Evolutionary conservation across 1,284 basidiomycete genomes (phyloP).

Genomic region (Singerocomus rubriflavus): DNA sequence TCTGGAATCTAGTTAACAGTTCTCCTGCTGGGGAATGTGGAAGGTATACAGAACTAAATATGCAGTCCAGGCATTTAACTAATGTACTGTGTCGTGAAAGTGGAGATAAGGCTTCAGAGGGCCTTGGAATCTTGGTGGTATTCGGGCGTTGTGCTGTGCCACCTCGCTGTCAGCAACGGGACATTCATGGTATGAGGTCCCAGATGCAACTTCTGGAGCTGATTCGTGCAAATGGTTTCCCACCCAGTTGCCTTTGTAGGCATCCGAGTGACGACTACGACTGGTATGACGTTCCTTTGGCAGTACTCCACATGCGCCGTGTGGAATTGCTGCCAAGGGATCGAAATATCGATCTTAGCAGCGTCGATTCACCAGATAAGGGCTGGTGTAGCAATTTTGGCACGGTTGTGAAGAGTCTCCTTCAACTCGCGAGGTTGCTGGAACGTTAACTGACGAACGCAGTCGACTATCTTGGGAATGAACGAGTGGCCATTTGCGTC

Average conservation of each 20-base stretch:
- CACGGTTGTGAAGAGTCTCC: constrained; percentile 11
- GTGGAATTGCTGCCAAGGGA: constrained; percentile 23
- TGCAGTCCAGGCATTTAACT: too few species aligned
- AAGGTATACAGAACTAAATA: too few species aligned
- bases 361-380: constrained; percentile 29
- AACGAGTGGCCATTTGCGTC: constrained; percentile 6
- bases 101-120: constrained; percentile 17
- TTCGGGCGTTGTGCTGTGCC: constrained; percentile 4
- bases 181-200: background rate
- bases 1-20: too few species aligned
- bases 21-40: too few species aligned
- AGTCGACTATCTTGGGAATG: constrained; percentile 10
- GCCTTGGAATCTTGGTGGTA: constrained; percentile 19
- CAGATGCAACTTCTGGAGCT: constrained; percentile 6
- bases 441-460: constrained; percentile 8
- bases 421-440: constrained; percentile 23
- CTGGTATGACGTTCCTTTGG: constrained; percentile 17
- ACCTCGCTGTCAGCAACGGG: constrained; percentile 16
- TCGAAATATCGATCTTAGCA: constrained; percentile 17
- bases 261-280: constrained; percentile 24
- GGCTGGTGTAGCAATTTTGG: constrained; percentile 16
- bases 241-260: constrained; percentile 8
- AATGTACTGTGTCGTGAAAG: background rate
- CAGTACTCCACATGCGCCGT: constrained; percentile 30
- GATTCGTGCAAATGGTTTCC: constrained; percentile 16